Percentiles rank a stretch among this genome's conserved stretches.
phyloP scores from a whole-genome alignment of 768 basidiomycete genomes.

The Clathrus columnatus region DNA sequence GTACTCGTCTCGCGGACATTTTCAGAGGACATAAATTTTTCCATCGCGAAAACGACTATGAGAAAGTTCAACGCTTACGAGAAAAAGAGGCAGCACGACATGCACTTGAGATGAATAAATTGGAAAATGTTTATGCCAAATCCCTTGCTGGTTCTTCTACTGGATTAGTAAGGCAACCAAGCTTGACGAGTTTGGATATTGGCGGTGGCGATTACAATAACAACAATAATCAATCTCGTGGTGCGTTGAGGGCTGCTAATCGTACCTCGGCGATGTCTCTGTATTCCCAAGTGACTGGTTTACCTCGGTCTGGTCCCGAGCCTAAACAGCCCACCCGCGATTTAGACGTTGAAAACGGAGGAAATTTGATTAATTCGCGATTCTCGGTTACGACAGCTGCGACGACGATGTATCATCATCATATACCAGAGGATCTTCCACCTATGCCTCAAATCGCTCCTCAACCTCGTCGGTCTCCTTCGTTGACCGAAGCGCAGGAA shows the following conservation, averaged over 20 bases:
- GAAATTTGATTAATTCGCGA: slow-evolving; percentile 33
- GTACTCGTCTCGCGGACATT: slow-evolving; percentile 45
- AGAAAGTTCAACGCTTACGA: slow-evolving; percentile 41
- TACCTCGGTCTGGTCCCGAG: slow-evolving; percentile 51
- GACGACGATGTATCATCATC: slow-evolving; percentile 27
- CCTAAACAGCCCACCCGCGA: slow-evolving; percentile 64
- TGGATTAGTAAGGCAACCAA: slow-evolving; percentile 27
- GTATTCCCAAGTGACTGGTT: slow-evolving; percentile 63
- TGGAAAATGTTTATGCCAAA: slow-evolving; percentile 40
- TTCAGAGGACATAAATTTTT: slow-evolving; percentile 41
- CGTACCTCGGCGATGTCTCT: slow-evolving; percentile 43
- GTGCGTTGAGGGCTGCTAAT: slow-evolving; percentile 20
- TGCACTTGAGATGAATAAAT: slow-evolving; percentile 28
- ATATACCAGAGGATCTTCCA: slow-evolving; percentile 18
- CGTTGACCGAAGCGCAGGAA: slow-evolving; percentile 36
- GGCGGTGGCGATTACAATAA: slow-evolving; percentile 10
- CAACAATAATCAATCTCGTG: no score
- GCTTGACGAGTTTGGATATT: slow-evolving; percentile 17
- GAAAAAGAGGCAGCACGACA: slow-evolving; percentile 44
- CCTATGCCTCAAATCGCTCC: slow-evolving; percentile 30
- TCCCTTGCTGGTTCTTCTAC: slow-evolving; percentile 35
- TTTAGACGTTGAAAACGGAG: slow-evolving; percentile 7
- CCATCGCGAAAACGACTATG: slow-evolving; percentile 30
- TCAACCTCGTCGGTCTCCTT: neutral
- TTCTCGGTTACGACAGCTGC: slow-evolving; percentile 40